Evolutionary conservation across 2,329 filamentous ascomycete species (phyloP).

Genomic region (Chrysoporthe cubensis): DNA sequence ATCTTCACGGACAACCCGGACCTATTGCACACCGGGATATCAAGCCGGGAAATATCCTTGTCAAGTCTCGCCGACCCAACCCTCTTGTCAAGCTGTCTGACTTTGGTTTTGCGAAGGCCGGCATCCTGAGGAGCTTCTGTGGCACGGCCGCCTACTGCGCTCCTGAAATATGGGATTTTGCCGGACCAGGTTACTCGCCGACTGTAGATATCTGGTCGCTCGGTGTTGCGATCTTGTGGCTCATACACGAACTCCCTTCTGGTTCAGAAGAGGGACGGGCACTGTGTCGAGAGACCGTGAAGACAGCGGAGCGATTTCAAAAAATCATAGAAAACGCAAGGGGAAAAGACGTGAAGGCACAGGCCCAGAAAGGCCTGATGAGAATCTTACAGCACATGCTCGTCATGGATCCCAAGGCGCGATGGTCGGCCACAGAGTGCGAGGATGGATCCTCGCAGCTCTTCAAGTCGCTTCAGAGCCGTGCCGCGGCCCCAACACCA

Average conservation of each 20-base stretch:
- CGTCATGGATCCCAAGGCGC: not conserved
- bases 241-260: slow-evolving; percentile 7
- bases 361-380: not conserved
- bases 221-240: slow-evolving; percentile 11
- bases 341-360: not conserved
- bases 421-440: slow-evolving; percentile 1
- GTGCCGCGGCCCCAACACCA: slow-evolving; percentile 1
- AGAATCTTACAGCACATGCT: not conserved
- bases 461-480: not conserved
- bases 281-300: too few species aligned
- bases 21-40: not conserved
- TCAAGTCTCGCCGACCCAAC: not conserved
- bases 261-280: too few species aligned
- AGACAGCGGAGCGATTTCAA: too few species aligned
- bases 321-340: too few species aligned
- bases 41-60: not conserved
- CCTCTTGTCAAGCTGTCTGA: too few species aligned
- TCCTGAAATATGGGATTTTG: too few species aligned
- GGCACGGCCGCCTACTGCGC: too few species aligned
- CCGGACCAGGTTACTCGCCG: slow-evolving; percentile 1
- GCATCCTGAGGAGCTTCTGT: too few species aligned
- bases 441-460: not conserved
- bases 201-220: slow-evolving; percentile 22
- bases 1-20: not conserved
- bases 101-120: too few species aligned